Conservation (phyloP, 1,139 yeast species). For the Diutina ranongensis region DNA sequence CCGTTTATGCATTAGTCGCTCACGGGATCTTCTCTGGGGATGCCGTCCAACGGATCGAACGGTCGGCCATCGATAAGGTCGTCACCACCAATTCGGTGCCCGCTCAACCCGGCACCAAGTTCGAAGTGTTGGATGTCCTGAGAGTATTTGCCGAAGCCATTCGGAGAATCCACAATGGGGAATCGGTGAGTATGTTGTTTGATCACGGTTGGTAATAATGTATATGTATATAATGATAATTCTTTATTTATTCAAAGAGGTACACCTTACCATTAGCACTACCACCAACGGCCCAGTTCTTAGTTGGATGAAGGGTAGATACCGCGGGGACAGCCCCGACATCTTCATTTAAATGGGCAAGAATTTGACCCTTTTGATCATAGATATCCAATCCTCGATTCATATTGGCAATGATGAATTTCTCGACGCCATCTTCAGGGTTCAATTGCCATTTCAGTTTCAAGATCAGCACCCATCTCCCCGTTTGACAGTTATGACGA, state of each 20-base stretch:
- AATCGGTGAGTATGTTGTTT: constrained; percentile 7
- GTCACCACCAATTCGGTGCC: constrained; percentile 5
- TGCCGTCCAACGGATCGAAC: neutral
- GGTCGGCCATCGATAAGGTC: constrained; percentile 3
- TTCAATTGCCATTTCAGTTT: constrained; percentile 72
- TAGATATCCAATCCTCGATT: constrained; percentile 75
- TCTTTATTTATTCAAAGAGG: constrained; percentile 28
- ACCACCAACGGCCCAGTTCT: constrained; percentile 89
- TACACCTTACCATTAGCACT: constrained; percentile 90
- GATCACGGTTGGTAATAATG: constrained; percentile 5
- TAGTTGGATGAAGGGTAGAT: constrained; percentile 65
- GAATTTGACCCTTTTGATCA: constrained; percentile 59
- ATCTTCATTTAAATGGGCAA: constrained; percentile 54
- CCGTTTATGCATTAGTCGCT: constrained; percentile 4
- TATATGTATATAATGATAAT: neutral
- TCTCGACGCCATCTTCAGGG: constrained; percentile 65
- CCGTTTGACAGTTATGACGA: constrained; percentile 88
- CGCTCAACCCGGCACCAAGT: neutral
- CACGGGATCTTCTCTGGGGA: constrained; percentile 6
- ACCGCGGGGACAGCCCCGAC: constrained; percentile 93
- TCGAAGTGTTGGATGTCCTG: constrained; percentile 7
- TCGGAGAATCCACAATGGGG: constrained; percentile 7
- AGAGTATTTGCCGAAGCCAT: constrained; percentile 7
- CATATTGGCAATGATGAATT: constrained; percentile 90
- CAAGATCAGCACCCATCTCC: constrained; percentile 90